Evolutionary conservation across 116 monocot genomes (phyloP).

Genomic region (Papilionanthe hybrid): DNA sequence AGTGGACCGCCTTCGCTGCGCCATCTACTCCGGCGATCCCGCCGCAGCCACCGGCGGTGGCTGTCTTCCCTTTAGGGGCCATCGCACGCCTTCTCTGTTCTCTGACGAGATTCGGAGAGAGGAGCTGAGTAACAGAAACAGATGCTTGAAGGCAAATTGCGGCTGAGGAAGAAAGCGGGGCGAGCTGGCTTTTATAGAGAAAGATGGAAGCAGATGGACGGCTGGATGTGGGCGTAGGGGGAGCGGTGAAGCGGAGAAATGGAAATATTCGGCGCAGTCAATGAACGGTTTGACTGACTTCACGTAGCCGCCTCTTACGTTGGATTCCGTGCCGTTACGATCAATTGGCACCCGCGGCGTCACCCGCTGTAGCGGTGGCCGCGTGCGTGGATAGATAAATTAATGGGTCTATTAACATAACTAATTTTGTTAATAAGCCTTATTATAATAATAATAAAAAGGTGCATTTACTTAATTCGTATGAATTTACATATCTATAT

Average conservation of each 20-base stretch:
- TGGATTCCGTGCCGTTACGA: too few species aligned
- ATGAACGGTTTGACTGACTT: constrained; percentile 34
- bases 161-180: neutral
- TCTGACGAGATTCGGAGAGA: neutral
- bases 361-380: too few species aligned
- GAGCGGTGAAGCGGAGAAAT: constrained; percentile 20
- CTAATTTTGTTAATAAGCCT: too few species aligned
- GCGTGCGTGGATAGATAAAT: too few species aligned
- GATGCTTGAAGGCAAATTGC: neutral
- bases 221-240: neutral
- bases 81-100: neutral
- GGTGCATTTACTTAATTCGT: too few species aligned
- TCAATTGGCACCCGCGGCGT: too few species aligned
- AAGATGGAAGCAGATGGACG: neutral
- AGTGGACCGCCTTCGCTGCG: constrained; percentile 20
- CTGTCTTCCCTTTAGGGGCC: neutral
- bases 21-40: neutral
- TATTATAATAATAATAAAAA: too few species aligned
- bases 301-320: constrained; percentile 2
- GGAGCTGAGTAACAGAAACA: too few species aligned
- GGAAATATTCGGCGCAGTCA: constrained; percentile 39
- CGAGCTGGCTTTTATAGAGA: constrained; percentile 13
- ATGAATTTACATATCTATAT: too few species aligned
- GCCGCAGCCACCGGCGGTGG: neutral
- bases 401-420: too few species aligned